A percentile compares a stretch with the other conserved stretches of the same genome.
Conservation (phyloP, 2,329 filamentous ascomycete genomes). For the Phialophora chinensis region DNA sequence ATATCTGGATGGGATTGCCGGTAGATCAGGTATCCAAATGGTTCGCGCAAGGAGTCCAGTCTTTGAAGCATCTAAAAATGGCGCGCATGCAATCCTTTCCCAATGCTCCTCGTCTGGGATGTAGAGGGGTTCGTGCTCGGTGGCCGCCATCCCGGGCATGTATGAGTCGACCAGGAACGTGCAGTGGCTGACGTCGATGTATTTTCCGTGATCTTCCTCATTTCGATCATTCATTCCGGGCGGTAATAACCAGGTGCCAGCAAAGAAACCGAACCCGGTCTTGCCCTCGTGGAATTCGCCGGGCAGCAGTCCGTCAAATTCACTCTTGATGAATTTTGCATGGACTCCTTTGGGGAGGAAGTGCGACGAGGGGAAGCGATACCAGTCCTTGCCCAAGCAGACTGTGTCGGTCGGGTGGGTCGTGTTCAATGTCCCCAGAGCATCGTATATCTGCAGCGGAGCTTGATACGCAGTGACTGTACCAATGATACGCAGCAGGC, state of each 20-base stretch:
- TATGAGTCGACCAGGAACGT: conserved; percentile 87
- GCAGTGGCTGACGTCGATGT: conserved; percentile 75
- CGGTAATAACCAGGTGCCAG: conserved; percentile 83
- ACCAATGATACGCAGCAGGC: conserved; percentile 75
- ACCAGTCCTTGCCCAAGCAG: conserved; percentile 97
- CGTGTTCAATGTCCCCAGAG: conserved; percentile 56
- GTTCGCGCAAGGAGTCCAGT: conserved; percentile 77
- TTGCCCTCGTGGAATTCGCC: conserved; percentile 84
- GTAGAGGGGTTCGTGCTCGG: conserved; percentile 80
- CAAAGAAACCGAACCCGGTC: conserved; percentile 72
- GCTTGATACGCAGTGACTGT: conserved; percentile 83
- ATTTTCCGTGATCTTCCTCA: conserved; percentile 83
- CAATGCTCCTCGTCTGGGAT: conserved; percentile 73
- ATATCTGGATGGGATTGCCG: conserved; percentile 71
- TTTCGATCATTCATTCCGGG: conserved; percentile 92
- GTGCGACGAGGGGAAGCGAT: conserved; percentile 93
- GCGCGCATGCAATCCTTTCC: conserved; percentile 75
- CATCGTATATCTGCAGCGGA: conserved; percentile 68
- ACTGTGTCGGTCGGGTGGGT: conserved; percentile 70
- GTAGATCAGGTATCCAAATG: conserved; percentile 78
- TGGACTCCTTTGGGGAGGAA: conserved; percentile 82
- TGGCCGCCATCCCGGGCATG: conserved; percentile 66
- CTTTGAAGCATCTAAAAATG: conserved; percentile 78
- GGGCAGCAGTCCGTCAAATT: conserved; percentile 85
- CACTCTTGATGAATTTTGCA: conserved; percentile 88